Evolutionary conservation across 345 rosid species (phyloP).

Genomic region (Arabis hirsuta): DNA sequence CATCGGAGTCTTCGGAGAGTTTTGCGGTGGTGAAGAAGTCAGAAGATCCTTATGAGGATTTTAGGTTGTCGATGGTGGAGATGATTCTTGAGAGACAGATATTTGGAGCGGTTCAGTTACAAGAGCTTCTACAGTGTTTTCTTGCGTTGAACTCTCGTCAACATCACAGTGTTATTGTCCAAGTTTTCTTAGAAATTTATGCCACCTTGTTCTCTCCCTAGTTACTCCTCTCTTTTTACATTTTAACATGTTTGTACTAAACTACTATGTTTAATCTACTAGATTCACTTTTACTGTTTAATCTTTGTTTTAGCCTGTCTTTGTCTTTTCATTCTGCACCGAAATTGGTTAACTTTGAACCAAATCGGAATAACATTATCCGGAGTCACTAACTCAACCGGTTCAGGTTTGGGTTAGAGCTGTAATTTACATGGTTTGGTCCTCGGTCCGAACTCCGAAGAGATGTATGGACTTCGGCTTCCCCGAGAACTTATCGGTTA

Average conservation of each 20-base stretch:
- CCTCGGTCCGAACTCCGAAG: no score
- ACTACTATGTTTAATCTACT: conserved; percentile 11
- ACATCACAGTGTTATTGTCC: conserved; percentile 66
- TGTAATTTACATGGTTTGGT: no score
- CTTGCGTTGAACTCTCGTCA: conserved; percentile 64
- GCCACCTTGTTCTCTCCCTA: conserved; percentile 60
- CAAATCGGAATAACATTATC: not conserved
- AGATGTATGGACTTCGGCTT: no score
- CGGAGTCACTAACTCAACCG: no score
- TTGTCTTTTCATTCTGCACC: conserved; percentile 7
- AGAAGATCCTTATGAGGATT: conserved; percentile 68
- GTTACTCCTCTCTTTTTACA: not conserved
- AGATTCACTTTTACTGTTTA: not conserved
- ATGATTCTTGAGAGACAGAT: conserved; percentile 82
- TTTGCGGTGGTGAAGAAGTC: conserved; percentile 88
- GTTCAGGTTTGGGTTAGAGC: no score
- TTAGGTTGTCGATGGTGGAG: conserved; percentile 80
- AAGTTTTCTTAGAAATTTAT: conserved; percentile 74
- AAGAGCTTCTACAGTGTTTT: conserved; percentile 76
- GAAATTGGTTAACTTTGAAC: conserved; percentile 6
- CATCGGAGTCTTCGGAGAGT: conserved; percentile 82
- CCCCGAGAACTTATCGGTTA: no score
- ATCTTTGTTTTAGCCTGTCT: not conserved
- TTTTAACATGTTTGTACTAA: not conserved
- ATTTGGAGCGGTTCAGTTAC: conserved; percentile 59